These are phyloP conservation scores for Penicillium sp. DNA, from an alignment of 2,329 filamentous ascomycete species.

Conservation along the genomic window DNA sequence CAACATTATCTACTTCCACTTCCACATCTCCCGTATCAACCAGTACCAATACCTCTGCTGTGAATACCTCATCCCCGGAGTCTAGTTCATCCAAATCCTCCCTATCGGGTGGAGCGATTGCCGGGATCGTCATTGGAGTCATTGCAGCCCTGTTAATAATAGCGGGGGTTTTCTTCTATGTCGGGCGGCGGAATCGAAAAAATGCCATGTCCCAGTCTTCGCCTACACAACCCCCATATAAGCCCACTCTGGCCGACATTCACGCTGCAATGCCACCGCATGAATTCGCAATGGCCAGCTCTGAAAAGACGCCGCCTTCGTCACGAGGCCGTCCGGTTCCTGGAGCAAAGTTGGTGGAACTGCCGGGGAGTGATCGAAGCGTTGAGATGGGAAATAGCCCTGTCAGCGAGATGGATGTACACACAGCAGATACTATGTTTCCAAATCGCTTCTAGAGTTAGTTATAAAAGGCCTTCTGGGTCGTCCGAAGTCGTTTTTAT, in stretches of 20 bases:
- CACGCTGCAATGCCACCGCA: slow-evolving; percentile 4
- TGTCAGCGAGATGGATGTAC: slow-evolving; percentile 12
- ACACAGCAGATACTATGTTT: neutral
- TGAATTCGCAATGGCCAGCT: slow-evolving; percentile 3
- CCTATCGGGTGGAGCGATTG: slow-evolving; percentile 16
- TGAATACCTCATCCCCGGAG: neutral
- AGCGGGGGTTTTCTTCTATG: slow-evolving; percentile 3
- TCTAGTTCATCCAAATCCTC: neutral
- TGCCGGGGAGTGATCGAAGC: slow-evolving; percentile 2
- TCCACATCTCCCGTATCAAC: neutral
- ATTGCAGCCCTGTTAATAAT: slow-evolving; percentile 10
- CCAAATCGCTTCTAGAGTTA: neutral
- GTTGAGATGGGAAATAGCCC: slow-evolving; percentile 14
- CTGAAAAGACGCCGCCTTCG: slow-evolving; percentile 3
- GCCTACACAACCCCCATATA: neutral
- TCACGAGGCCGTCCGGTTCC: slow-evolving; percentile 3
- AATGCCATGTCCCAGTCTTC: neutral
- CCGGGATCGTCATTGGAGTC: slow-evolving; percentile 16
- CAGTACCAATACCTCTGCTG: neutral
- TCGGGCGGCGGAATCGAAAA: slow-evolving; percentile 5
- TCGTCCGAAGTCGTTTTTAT: too few species aligned
- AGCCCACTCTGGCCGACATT: neutral
- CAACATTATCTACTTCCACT: neutral
- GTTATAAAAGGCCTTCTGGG: too few species aligned
- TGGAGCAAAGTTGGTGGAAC: slow-evolving; percentile 11